phyloP scores from a whole-genome alignment of 352 stramenopile genomes.

The Phytophthora vignae region DNA sequence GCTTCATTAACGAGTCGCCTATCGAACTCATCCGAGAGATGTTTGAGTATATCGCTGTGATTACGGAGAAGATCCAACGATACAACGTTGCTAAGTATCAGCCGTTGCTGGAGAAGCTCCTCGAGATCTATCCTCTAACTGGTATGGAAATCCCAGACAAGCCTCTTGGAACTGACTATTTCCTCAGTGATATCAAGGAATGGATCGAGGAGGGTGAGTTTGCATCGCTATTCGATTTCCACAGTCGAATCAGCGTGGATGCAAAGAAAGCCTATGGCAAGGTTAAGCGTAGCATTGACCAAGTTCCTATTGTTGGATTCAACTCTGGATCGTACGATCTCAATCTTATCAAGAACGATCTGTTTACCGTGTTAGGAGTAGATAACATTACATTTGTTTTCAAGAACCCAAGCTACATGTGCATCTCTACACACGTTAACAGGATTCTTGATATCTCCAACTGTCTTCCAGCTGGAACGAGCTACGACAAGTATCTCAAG shows the following conservation, averaged over 20 bases:
- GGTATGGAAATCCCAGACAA: conserved; percentile 8
- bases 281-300: not conserved
- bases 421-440: conserved; percentile 29
- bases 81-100: conserved; percentile 11
- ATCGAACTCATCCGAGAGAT: not conserved
- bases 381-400: conserved; percentile 29
- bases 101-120: not conserved
- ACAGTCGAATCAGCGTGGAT: conserved; percentile 2
- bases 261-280: conserved; percentile 1
- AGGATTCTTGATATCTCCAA: conserved; percentile 48
- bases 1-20: conserved; percentile 7
- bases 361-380: conserved; percentile 18
- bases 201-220: conserved; percentile 10
- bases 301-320: conserved; percentile 29
- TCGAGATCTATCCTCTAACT: not conserved
- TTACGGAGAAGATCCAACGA: not conserved
- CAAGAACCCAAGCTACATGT: conserved; percentile 46
- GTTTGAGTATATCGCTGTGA: conserved; percentile 3
- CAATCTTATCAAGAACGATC: conserved; percentile 42
- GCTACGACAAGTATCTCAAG: conserved; percentile 11
- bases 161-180: conserved; percentile 1
- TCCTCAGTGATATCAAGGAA: not conserved
- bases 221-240: conserved; percentile 3
- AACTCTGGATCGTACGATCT: conserved; percentile 39
- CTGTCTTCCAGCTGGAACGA: conserved; percentile 6